Conservation (phyloP, 768 basidiomycete species). For the Russula brevipes region DNA sequence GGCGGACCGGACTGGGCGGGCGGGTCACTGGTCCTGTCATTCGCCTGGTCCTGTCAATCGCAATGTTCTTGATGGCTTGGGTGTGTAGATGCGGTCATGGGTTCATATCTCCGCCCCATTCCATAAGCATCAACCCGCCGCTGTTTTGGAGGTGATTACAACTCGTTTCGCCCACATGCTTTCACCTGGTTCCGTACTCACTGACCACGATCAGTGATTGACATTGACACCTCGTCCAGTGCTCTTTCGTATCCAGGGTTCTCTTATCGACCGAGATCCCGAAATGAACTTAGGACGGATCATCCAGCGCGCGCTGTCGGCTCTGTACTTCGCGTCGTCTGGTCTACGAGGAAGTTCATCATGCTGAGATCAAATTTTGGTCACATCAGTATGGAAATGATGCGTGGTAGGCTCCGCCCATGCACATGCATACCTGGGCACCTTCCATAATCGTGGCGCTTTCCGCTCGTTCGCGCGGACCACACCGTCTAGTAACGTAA, state of each 20-base stretch:
- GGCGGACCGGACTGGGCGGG: background rate
- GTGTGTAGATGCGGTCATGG: background rate
- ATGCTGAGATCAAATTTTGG: background rate
- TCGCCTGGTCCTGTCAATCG: background rate
- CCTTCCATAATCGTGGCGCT: background rate
- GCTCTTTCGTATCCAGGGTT: background rate
- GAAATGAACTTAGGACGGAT: constrained; percentile 4
- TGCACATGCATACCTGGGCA: constrained; percentile 3
- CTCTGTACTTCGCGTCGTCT: background rate
- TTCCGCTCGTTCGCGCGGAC: background rate
- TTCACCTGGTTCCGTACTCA: background rate
- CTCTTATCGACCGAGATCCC: background rate
- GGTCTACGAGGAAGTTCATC: background rate
- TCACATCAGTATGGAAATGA: background rate
- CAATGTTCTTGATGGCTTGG: background rate
- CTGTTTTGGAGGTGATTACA: background rate
- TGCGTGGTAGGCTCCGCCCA: background rate
- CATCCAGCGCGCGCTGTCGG: too few species aligned
- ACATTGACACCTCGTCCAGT: background rate
- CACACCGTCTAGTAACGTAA: too few species aligned
- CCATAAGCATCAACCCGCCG: background rate
- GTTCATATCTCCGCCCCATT: background rate
- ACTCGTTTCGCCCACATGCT: background rate
- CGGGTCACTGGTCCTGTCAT: background rate
- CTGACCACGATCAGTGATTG: background rate